A percentile compares a stretch with the other conserved stretches of the same genome.
Conservation (phyloP, 2,329 filamentous ascomycete genomes). For the Fusarium floridanum region DNA sequence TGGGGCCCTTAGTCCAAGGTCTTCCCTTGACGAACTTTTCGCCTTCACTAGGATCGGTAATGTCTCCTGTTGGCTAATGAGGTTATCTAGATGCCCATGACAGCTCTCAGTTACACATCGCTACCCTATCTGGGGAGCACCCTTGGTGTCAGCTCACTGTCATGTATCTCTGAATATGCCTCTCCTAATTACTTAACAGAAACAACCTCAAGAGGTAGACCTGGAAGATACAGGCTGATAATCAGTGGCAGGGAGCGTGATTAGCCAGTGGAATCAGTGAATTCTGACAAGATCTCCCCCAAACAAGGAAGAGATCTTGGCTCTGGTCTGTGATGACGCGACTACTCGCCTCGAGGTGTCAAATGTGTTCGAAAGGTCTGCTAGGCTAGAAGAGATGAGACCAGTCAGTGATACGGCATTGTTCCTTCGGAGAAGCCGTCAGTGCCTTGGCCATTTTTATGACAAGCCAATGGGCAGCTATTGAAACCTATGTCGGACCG, state of each 20-base stretch:
- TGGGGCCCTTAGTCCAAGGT: background rate
- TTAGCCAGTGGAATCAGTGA: background rate
- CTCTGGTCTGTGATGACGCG: background rate
- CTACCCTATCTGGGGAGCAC: background rate
- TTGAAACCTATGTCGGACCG: background rate
- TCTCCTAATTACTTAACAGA: background rate
- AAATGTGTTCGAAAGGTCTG: background rate
- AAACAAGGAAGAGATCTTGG: background rate
- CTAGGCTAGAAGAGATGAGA: background rate
- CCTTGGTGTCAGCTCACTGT: background rate
- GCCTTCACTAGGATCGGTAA: background rate
- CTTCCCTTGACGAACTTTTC: background rate
- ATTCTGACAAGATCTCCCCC: background rate
- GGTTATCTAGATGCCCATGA: background rate
- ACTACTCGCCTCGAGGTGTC: background rate
- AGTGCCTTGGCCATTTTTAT: no score
- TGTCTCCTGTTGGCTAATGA: background rate
- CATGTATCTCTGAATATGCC: background rate
- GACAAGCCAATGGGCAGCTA: background rate
- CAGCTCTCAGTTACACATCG: background rate
- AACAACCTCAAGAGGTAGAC: background rate
- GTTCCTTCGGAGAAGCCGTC: background rate
- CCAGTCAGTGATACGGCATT: background rate
- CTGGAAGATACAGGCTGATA: rapidly evolving
- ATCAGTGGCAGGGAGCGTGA: background rate